phyloP scores from a whole-genome alignment of 1,139 yeast species.

The Debaryomyces sp. region DNA sequence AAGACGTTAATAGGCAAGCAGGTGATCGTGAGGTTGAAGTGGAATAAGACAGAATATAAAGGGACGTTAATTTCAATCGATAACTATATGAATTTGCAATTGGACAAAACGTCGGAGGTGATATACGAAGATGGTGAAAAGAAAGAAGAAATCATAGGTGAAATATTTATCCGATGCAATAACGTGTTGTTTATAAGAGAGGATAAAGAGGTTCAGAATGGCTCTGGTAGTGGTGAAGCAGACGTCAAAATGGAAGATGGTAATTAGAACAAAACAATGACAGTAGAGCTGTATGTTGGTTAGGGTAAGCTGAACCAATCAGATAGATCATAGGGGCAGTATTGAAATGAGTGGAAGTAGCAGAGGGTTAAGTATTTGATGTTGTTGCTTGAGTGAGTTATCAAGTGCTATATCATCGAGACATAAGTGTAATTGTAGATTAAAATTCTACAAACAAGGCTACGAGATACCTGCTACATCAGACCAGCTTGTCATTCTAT shows the following conservation, averaged over 20 bases:
- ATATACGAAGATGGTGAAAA: constrained; percentile 41
- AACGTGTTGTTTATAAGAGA: constrained; percentile 71
- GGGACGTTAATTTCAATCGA: constrained; percentile 85
- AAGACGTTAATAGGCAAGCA: constrained; percentile 69
- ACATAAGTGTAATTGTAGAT: background rate
- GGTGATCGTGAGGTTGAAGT: constrained; percentile 86
- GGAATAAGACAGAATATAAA: constrained; percentile 88
- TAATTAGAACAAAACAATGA: background rate
- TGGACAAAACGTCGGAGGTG: constrained; percentile 69
- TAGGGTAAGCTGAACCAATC: background rate
- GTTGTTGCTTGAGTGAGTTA: background rate
- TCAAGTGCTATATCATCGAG: background rate
- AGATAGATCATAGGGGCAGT: background rate
- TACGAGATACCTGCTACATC: background rate
- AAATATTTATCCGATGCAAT: constrained; percentile 83
- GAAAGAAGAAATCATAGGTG: constrained; percentile 69
- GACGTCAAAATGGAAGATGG: constrained; percentile 10
- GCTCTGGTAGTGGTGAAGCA: constrained; percentile 19
- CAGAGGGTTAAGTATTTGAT: background rate
- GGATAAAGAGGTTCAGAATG: constrained; percentile 11
- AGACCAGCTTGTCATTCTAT: background rate
- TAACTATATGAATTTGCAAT: constrained; percentile 88
- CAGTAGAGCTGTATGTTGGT: too few species aligned
- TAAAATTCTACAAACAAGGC: background rate
- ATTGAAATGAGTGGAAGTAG: background rate